Evolutionary conservation across 2,329 filamentous ascomycete genomes (phyloP), one percentile per base, ranked within the genome.

Genomic region (Sporothrix protearum): DNA sequence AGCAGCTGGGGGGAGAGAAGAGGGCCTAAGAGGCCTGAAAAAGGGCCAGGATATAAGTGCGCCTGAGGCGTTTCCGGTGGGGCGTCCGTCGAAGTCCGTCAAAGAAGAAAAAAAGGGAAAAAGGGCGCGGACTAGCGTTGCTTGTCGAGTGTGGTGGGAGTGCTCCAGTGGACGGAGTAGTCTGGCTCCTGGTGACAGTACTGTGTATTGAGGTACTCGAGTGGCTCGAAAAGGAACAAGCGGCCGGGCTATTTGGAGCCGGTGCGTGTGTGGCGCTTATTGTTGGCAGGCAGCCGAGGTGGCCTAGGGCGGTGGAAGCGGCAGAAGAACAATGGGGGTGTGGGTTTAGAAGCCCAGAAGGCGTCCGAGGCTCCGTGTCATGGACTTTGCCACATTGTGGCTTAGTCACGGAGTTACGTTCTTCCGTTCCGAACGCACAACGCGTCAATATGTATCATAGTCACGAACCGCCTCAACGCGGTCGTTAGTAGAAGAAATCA

Each of bases 261-360:
- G 25, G 51, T 25, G 33, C 42, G 53, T 55, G 63, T 61, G 69
- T 71, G 70, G 70, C 70, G 70, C 70, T 69, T 71, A 71, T 57
- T 71, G 70, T 53, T 68, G 70, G 70, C 70, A 68, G 68, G 25
- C 63, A 39, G 70, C 61, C 63, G 25, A 28, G 42, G 63, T 22
- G 39, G 39, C 36, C 53, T 70, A 64, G 30, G 25, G 49, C 22
- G 51, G 30, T 28, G 25, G 25, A 53, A 53, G 25, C n/a, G 28
- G 10, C 49, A 25, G 22, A 16, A n/a, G 28, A 68, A 39, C 61
- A 45, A 64, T 66, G 42, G 64, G 59, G 64, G 70, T 14, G 64
- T 66, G 70, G 22, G 49, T 67, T 36, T 71, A 67, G 45, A 63
- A 45, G 36, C 10, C 19, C 14, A 2, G 42, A 47, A 14, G 42